Base-by-base conservation (phyloP, 2,329 filamentous ascomycete genomes). In the Grosmannia serpens region DNA sequence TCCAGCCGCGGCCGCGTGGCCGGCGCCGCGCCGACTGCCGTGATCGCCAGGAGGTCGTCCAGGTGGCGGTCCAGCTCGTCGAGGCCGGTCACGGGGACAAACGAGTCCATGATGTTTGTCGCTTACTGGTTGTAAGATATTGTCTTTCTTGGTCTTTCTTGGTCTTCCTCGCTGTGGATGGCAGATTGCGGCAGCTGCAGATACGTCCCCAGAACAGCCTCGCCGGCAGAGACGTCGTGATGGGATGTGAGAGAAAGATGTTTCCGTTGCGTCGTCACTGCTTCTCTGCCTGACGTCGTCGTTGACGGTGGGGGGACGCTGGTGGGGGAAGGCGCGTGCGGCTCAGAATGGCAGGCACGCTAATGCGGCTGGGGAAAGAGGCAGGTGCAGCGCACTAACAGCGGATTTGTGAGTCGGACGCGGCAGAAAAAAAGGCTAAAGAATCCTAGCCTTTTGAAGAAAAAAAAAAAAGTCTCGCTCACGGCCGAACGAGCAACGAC, bases 51-150 rank as follows among this genome's bases (percentile, higher is more conserved):
- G n/a, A 85, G 70, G 31, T 75, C 69, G 55, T 77, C 72, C 20
- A 86, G 71, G 66, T 85, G 83, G 26, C 66, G 67, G 54, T 79
- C 73, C 26, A 86, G 74, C 63, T 82, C 79, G 26, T 77, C 72
- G 22, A 84, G 70, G 10, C 80, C 77, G 8, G 74, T 71, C 54
- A 84, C 71, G 53, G 77, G 75, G n/a, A 71, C 64, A 20, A 67
- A 67, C n/a, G 67, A 67, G 35, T 67, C 74, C 65, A 70, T 71
- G 51, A 62, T 29, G 46, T 17, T 29, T 35, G 31, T 22, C n/a
- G n/a, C n/a, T n/a, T n/a, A n/a, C n/a, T n/a, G n/a, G n/a, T n/a
- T n/a, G n/a, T n/a, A n/a, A n/a, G n/a, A n/a, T n/a, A n/a, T n/a
- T n/a, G n/a, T n/a, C n/a, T 46, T 20, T 24, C 6, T 47, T 47